Evolutionary conservation across 192 early-diverging fungal genomes (phyloP).

Genomic region (Coemansia sp.): DNA sequence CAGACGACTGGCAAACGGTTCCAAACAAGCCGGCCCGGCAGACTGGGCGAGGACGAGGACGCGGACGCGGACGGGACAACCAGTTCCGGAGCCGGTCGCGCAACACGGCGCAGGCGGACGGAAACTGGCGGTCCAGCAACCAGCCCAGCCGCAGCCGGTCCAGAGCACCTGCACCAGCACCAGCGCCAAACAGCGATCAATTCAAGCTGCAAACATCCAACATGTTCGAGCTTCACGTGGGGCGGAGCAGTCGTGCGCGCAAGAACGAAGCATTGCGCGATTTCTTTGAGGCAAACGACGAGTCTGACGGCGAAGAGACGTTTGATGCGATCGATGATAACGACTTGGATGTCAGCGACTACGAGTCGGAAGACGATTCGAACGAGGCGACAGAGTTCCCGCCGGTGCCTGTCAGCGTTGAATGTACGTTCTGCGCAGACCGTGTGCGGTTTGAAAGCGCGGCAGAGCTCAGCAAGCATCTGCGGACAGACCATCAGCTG

Average conservation of each 20-base stretch:
- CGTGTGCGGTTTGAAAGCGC: constrained; percentile 58
- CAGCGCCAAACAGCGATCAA: constrained; percentile 8
- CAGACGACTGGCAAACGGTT: constrained; percentile 54
- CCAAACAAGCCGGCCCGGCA: constrained; percentile 23
- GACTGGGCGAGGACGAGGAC: constrained; percentile 11
- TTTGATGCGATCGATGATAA: constrained; percentile 46
- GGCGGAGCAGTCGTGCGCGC: constrained; percentile 40
- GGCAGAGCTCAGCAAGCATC: constrained; percentile 63
- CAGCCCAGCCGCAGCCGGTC: constrained; percentile 37
- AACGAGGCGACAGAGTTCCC: constrained; percentile 45
- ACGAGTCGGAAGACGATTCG: constrained; percentile 49
- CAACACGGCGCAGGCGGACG: constrained; percentile 2
- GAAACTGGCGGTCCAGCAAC: constrained; percentile 17
- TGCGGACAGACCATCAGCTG: constrained; percentile 64
- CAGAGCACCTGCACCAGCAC: constrained; percentile 18
- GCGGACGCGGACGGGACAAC: constrained; percentile 6
- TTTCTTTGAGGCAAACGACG: constrained; percentile 45
- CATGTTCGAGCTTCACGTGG: constrained; percentile 44
- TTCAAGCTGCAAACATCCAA: constrained; percentile 42
- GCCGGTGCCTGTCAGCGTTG: constrained; percentile 57
- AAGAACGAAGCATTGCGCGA: constrained; percentile 43
- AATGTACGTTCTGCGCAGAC: constrained; percentile 64
- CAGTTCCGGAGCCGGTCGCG: constrained; percentile 15
- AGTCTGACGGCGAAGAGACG: constrained; percentile 31
- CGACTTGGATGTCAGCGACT: constrained; percentile 43